phyloP scores from a whole-genome alignment of 2,329 filamentous ascomycete species.

The Tolypocladium capitatum region DNA sequence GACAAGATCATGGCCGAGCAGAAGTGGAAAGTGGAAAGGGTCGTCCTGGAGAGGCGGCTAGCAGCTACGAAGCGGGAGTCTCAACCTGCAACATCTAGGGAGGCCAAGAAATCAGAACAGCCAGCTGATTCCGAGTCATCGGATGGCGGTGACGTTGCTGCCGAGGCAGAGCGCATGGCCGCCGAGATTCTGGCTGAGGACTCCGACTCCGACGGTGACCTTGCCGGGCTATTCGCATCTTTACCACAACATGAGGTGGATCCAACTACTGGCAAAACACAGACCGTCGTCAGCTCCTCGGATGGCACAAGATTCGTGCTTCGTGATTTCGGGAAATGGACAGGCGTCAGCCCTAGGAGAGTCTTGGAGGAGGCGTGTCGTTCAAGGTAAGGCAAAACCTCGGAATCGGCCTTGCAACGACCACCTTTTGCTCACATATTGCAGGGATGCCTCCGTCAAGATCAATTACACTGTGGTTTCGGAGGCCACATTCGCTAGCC shows the following conservation, averaged over 20 bases:
- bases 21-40: constrained; percentile 47
- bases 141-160: constrained; percentile 27
- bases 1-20: constrained; percentile 52
- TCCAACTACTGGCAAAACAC: constrained; percentile 41
- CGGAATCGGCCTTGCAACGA: not conserved
- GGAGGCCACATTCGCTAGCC: constrained; percentile 58
- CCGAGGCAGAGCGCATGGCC: constrained; percentile 45
- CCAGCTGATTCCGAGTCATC: constrained; percentile 17
- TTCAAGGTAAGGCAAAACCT: constrained; percentile 43
- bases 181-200: constrained; percentile 40
- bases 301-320: constrained; percentile 47
- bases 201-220: constrained; percentile 41
- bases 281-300: constrained; percentile 38
- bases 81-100: constrained; percentile 11
- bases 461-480: constrained; percentile 59
- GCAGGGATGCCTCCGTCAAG: constrained; percentile 55
- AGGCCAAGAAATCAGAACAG: constrained; percentile 8
- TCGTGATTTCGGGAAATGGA: constrained; percentile 74
- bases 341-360: constrained; percentile 61
- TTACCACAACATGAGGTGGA: constrained; percentile 49
- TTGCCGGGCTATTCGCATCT: constrained; percentile 39
- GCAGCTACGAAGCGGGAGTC: constrained; percentile 31
- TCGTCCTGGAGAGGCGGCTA: constrained; percentile 49
- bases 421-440: constrained; percentile 4
- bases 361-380: constrained; percentile 80